Base-by-base conservation (phyloP, 352 stramenopile genomes). In the Aphanomyces cochlioides region DNA sequence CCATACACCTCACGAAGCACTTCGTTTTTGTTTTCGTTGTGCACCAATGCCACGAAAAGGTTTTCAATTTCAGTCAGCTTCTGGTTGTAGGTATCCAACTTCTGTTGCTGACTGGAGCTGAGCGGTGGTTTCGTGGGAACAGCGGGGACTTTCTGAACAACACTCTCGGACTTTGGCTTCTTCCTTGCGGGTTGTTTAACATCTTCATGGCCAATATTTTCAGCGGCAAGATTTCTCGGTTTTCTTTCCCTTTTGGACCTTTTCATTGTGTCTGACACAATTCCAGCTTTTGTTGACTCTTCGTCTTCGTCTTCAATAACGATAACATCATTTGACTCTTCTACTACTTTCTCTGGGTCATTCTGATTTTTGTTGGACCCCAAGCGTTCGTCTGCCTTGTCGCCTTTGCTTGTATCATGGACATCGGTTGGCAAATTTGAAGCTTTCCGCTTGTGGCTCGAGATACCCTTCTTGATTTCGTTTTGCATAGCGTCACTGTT, bases 1-100 rank as follows among this genome's bases (percentile, higher is more conserved):
- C 87, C 87, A 40, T 90, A 92, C 21, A 95, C 88, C 43, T 92
- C 85, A 47, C 89, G 81, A 66, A 89, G 72, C n/a, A 90, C 72
- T 2, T 53, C 69, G 48, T 87, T 78, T 7, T 19, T 73, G 72
- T 8, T 53, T 45, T 19, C 47, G 75, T 34, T 77, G 68, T 7
- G 68, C 43, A 10, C 69, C 36, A 34, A 82, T 56, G 13, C 90
- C 68, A 19, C 79, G 66, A 13, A 66, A 73, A 58, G 81, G 89
- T 39, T 78, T 67, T 13, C 69, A 68, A 92, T 74, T 45, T 91
- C 85, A n/a, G 88, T 77, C 15, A 88, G 85, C 70, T 93, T 93
- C 34, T 88, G 73, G 50, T 87, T 76, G 57, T 93, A 95, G n/a
- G 73, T 86, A 58, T 87, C 82, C 28, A 93, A 75, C 12, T 85